Percentiles rank a stretch among this genome's conserved stretches.
These are phyloP conservation scores for Brassica hybrid DNA, from an alignment of 441 rosid genomes.

Conservation along the genomic window DNA sequence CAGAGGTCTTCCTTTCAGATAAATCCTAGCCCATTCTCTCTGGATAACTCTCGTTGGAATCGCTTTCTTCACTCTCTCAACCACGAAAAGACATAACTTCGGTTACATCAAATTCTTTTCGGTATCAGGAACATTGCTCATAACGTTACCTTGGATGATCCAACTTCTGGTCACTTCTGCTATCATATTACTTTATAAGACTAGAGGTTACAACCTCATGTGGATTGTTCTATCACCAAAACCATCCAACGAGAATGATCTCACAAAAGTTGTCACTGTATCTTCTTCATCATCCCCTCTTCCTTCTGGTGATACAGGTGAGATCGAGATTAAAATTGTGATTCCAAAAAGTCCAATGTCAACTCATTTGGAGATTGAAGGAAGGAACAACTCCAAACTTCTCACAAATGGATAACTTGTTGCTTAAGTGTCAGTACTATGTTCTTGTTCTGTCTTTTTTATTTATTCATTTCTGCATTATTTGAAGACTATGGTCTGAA, in stretches of 20 bases:
- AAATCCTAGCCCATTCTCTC: constrained; percentile 28
- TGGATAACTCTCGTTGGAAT: constrained; percentile 41
- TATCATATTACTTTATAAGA: constrained; percentile 31
- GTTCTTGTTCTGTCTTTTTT: constrained; percentile 21
- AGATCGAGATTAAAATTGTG: constrained; percentile 39
- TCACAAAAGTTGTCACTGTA: constrained; percentile 4
- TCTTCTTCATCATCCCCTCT: constrained; percentile 37
- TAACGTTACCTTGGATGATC: constrained; percentile 40
- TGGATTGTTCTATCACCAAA: constrained; percentile 40
- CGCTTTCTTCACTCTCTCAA: constrained; percentile 32
- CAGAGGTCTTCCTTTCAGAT: constrained; percentile 20
- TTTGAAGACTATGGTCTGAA: neutral
- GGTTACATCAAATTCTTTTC: constrained; percentile 38
- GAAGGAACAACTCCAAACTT: constrained; percentile 28
- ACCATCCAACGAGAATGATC: constrained; percentile 27
- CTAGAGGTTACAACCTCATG: constrained; percentile 31
- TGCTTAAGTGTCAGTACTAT: constrained; percentile 21
- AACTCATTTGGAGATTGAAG: constrained; percentile 30
- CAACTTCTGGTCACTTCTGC: constrained; percentile 33
- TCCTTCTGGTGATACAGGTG: constrained; percentile 27
- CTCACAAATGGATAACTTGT: constrained; percentile 27
- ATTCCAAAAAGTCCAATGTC: constrained; percentile 29
- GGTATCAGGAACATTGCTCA: constrained; percentile 27
- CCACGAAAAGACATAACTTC: constrained; percentile 24
- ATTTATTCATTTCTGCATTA: constrained; percentile 9